Conservation (phyloP, 176 grass and related monocot species). For the Avena insularis region DNA sequence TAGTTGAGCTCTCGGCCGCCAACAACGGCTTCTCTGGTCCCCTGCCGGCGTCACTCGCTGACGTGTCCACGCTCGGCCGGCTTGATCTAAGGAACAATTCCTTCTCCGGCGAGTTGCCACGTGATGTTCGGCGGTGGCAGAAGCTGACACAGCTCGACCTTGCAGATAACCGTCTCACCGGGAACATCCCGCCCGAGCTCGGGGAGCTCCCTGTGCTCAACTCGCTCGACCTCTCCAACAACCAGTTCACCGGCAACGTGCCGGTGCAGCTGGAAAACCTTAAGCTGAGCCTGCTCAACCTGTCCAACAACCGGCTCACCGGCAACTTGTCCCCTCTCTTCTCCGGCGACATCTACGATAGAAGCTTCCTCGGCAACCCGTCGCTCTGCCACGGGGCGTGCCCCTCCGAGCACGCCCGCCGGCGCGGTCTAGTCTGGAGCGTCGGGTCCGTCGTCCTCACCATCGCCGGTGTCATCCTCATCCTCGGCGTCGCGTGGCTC, state of each 20-base stretch:
- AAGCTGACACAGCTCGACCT: slow-evolving; percentile 74
- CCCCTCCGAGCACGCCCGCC: not conserved
- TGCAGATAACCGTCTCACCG: slow-evolving; percentile 52
- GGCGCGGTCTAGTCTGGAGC: slow-evolving; percentile 11
- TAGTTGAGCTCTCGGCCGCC: slow-evolving; percentile 69
- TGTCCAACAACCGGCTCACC: slow-evolving; percentile 73
- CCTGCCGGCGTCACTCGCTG: slow-evolving; percentile 50
- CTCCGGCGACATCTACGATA: slow-evolving; percentile 39
- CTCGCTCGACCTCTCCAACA: slow-evolving; percentile 76
- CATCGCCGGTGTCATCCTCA: slow-evolving; percentile 28
- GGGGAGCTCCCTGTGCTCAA: slow-evolving; percentile 78
- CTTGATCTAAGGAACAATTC: slow-evolving; percentile 76
- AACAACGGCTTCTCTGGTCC: slow-evolving; percentile 62
- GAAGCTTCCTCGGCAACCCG: slow-evolving; percentile 78
- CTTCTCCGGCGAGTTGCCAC: slow-evolving; percentile 61
- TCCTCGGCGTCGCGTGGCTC: slow-evolving; percentile 49
- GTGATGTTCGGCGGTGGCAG: slow-evolving; percentile 52
- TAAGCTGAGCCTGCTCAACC: slow-evolving; percentile 70
- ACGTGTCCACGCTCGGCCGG: slow-evolving; percentile 48
- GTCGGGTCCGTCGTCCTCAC: slow-evolving; percentile 26
- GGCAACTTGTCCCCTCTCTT: slow-evolving; percentile 66
- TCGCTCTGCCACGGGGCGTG: slow-evolving; percentile 53
- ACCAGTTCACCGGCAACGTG: slow-evolving; percentile 63
- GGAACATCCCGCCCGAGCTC: slow-evolving; percentile 65
- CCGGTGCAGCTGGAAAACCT: slow-evolving; percentile 71